A percentile compares a stretch with the other conserved stretches of the same genome.
Conservation (phyloP, 495 filamentous ascomycete species). For the Penicillium angulare region DNA sequence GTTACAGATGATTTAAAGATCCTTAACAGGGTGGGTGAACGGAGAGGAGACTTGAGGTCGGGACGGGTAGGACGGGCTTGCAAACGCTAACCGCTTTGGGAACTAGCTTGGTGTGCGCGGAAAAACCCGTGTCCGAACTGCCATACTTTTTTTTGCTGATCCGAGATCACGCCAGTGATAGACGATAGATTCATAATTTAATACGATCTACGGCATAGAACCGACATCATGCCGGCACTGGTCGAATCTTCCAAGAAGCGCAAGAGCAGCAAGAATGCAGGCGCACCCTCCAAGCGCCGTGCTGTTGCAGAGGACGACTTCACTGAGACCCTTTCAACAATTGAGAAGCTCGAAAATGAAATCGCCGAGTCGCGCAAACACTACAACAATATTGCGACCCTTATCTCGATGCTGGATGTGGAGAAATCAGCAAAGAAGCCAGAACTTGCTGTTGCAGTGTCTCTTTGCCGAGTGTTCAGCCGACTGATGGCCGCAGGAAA, state of each 20-base stretch:
- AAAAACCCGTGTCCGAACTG: conserved; percentile 41
- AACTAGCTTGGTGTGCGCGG: conserved; percentile 53
- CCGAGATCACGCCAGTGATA: conserved; percentile 15
- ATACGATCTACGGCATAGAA: not conserved
- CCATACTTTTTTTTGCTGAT: conserved; percentile 28
- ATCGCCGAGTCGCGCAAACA: conserved; percentile 80
- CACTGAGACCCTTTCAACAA: conserved; percentile 54
- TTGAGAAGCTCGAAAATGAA: conserved; percentile 69
- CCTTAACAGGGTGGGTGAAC: conserved; percentile 43
- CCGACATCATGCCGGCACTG: conserved; percentile 28
- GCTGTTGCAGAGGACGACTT: conserved; percentile 40
- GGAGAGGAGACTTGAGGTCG: conserved; percentile 49
- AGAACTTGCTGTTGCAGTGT: conserved; percentile 64
- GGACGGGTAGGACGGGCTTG: conserved; percentile 77
- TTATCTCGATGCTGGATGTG: conserved; percentile 60
- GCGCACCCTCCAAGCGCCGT: conserved; percentile 43
- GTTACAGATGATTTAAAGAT: conserved; percentile 44
- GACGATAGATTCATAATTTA: not conserved
- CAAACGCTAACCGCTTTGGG: conserved; percentile 80
- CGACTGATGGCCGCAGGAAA: conserved; percentile 75
- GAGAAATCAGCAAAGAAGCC: conserved; percentile 41
- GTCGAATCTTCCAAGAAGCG: conserved; percentile 36
- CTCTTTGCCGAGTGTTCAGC: conserved; percentile 87
- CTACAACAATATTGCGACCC: conserved; percentile 85
- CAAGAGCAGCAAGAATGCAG: conserved; percentile 38